Percentiles rank a stretch among this genome's conserved stretches.
Conservation (phyloP, 495 filamentous ascomycete genomes). For the Aspergillus asperescens region DNA sequence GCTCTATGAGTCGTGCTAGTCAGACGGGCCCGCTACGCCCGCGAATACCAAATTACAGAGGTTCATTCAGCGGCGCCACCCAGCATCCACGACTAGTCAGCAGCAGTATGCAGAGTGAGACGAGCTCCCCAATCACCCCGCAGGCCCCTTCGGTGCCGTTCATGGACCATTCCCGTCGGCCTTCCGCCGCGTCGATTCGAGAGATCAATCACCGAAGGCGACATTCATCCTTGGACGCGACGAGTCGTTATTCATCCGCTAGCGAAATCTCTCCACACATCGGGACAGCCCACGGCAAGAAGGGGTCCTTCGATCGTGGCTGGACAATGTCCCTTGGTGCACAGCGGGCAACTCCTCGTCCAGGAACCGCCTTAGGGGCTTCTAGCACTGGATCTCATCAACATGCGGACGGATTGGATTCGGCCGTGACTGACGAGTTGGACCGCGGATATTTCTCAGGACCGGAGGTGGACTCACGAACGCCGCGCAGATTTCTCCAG, state of each 20-base stretch:
- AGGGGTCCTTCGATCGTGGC: slow-evolving; percentile 80
- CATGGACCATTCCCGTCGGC: slow-evolving; percentile 53
- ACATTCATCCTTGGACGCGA: slow-evolving; percentile 75
- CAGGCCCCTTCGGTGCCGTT: slow-evolving; percentile 26
- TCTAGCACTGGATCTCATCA: slow-evolving; percentile 18
- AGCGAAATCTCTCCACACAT: slow-evolving; percentile 22
- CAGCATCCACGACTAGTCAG: slow-evolving; percentile 36
- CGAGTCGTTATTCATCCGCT: slow-evolving; percentile 37
- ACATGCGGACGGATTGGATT: slow-evolving; percentile 26
- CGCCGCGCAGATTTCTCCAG: slow-evolving; percentile 66
- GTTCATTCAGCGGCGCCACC: slow-evolving; percentile 21
- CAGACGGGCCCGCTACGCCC: slow-evolving; percentile 50
- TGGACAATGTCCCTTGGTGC: slow-evolving; percentile 70
- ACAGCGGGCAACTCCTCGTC: slow-evolving; percentile 27
- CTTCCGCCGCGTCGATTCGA: slow-evolving; percentile 80
- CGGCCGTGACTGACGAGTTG: slow-evolving; percentile 49
- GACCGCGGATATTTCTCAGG: slow-evolving; percentile 95
- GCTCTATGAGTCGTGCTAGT: slow-evolving; percentile 32
- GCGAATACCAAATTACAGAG: slow-evolving; percentile 51
- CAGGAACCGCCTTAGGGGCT: slow-evolving; percentile 34
- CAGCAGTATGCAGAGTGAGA: slow-evolving; percentile 23
- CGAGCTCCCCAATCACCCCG: slow-evolving; percentile 31
- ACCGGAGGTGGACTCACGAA: slow-evolving; percentile 70
- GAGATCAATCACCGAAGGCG: slow-evolving; percentile 80
- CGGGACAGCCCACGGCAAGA: slow-evolving; percentile 58